A percentile compares a stretch with the other conserved stretches of the same genome.
Evolutionary conservation across 495 filamentous ascomycete species (phyloP).

Genomic region (Penicillium simplicissimum): DNA sequence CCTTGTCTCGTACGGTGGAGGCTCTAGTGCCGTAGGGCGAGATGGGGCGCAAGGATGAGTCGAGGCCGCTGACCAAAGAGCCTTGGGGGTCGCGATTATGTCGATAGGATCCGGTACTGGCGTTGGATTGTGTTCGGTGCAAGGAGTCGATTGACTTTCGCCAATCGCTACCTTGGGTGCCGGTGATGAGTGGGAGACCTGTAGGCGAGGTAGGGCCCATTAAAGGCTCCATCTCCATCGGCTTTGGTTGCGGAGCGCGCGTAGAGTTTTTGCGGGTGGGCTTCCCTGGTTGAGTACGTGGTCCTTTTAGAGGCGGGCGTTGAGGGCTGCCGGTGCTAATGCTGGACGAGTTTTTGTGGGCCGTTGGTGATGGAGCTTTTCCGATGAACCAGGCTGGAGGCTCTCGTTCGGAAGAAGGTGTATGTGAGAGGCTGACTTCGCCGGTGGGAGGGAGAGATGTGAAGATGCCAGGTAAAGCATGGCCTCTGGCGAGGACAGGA

Average conservation of each 20-base stretch:
- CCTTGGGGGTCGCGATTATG: conserved; percentile 12
- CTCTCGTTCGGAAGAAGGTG: conserved; percentile 38
- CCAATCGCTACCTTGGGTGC: conserved; percentile 31
- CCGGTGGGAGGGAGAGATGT: conserved; percentile 28
- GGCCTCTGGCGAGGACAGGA: conserved; percentile 6
- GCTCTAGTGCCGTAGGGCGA: conserved; percentile 4
- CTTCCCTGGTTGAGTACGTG: conserved; percentile 36
- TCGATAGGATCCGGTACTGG: conserved; percentile 6
- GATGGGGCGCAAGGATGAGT: not conserved
- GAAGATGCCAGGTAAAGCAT: conserved; percentile 28
- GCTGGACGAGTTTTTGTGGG: conserved; percentile 24
- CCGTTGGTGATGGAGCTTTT: conserved; percentile 25
- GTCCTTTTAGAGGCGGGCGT: conserved; percentile 40
- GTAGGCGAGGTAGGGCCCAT: conserved; percentile 15
- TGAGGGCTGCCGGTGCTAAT: conserved; percentile 42
- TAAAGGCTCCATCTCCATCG: conserved; percentile 21
- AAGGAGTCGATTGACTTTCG: conserved; percentile 26
- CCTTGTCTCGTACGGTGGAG: conserved; percentile 25
- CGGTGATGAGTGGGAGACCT: conserved; percentile 24
- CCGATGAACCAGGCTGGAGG: conserved; percentile 32
- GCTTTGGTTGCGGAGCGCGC: conserved; percentile 16
- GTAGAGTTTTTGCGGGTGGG: conserved; percentile 26
- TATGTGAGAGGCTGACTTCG: conserved; percentile 29
- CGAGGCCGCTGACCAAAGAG: conserved; percentile 15
- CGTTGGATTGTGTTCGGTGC: conserved; percentile 20